Evolutionary conservation across 306 rosid species (phyloP).

Genomic region (Clitoria ternatea): DNA sequence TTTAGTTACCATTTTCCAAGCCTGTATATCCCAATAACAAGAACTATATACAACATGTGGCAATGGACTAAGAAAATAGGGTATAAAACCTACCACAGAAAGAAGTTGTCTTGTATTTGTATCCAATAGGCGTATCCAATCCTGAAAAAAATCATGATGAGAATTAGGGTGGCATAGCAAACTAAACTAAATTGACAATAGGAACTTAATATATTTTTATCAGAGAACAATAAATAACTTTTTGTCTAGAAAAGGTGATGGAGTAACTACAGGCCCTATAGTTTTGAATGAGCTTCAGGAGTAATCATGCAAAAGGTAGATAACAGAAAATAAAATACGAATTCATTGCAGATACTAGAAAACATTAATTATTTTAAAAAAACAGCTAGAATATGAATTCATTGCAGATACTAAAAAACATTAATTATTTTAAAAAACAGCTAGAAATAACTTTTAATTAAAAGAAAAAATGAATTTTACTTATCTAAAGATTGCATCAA

Average conservation of each 20-base stretch:
- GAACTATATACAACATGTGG: not conserved
- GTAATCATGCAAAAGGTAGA: not conserved
- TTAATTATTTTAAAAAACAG: not conserved
- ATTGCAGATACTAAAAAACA: not conserved
- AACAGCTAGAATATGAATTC: not conserved
- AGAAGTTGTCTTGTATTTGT: constrained; percentile 79
- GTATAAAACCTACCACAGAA: constrained; percentile 60
- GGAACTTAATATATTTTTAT: constrained; percentile 9
- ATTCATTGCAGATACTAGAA: not conserved
- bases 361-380: not conserved
- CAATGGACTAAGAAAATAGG: not conserved
- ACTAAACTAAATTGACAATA: not conserved
- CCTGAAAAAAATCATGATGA: constrained; percentile 46
- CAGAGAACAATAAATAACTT: not conserved
- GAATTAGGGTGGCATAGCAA: constrained; percentile 17
- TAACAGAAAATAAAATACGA: not conserved
- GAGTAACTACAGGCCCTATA: not conserved
- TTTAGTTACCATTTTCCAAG: not conserved
- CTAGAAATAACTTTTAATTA: too few species aligned
- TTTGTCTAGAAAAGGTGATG: not conserved
- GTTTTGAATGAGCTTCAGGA: not conserved
- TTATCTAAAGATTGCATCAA: not conserved
- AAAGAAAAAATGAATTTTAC: not conserved
- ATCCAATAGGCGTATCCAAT: constrained; percentile 91
- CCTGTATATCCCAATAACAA: constrained; percentile 1